Base-by-base conservation (phyloP, 2,329 filamentous ascomycete genomes). In the Fusarium sambucinum region DNA sequence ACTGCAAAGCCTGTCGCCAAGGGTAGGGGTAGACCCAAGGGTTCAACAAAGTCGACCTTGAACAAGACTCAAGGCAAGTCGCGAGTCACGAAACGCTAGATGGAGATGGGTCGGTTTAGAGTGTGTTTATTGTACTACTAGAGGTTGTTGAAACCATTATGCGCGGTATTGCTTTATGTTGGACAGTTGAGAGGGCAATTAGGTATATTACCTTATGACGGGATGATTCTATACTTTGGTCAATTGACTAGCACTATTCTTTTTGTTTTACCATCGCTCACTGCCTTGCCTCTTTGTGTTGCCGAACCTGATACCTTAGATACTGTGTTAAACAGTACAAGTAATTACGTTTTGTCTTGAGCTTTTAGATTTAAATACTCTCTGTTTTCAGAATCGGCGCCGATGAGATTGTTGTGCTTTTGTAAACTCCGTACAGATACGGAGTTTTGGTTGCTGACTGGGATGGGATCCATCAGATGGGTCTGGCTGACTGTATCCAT, bases 171-270 rank as follows among this genome's bases (percentile, higher is more conserved):
- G 16, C 40, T 8, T 23, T 38, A 16, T 16, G 19, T 51, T 60
- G 33, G 55, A 52, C 42, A 32, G 52, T 19, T 27, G 11, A 13
- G 12, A 35, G 9, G n/a, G n/a, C 23, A 32, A 35, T 27, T 30
- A 19, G 23, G 35, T 55, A 40, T 38, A 11, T 40, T 44, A 29
- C 30, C 27, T 13, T 23, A 69, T 33, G 33, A 70, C 14, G 50
- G 41, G 46, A 53, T 27, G 58, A 66, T 65, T n/a, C 47, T 61
- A 23, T 40, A 44, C 6, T 65, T 42, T 54, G 54, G 17, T 57
- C 37, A 33, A 46, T 38, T 32, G 45, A 41, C 27, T 12, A 9
- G 29, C 25, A 59, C 30, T 13, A 17, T 37, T 13, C 13, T 13
- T 38, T 19, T 23, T 16, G 25, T 10, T n/a, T n/a, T 1, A 25